Base-by-base conservation (phyloP, 83 land plant genomes). In the Diphasiastrum complanatum region DNA sequence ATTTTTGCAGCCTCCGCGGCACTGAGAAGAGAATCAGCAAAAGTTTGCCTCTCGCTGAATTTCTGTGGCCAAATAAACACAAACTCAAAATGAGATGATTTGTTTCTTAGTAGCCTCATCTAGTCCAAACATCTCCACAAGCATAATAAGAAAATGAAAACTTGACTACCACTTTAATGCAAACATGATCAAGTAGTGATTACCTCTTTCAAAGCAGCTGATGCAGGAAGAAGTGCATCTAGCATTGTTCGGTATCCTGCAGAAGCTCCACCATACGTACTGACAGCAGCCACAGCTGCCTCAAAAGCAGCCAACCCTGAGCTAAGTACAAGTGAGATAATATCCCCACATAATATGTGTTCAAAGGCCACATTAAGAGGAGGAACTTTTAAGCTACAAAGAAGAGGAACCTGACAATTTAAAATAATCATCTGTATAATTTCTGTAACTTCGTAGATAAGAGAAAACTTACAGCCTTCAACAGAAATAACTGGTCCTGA, bases 181-280 rank as follows among this genome's bases (percentile, higher is more conserved):
- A 47, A n/a, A 45, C 18, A 12, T 2, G 18, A 14, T 20, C 11
- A 63, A 20, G 6, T 41, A 50, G 16, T 28, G 45, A 61, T 24
- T 60, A 86, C 99, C 86, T 89, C 89, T 60, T 78, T 51, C 31
- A 93, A 72, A 63, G 73, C 71, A 0, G 47, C 45, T 0, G 78
- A 64, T 12, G 96, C 99, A 59, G 99, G 99, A 70, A 93, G 75
- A 2, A 93, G 79, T 28, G 99, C 99, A 75, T 93, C 99, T 36
- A 93, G 75, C 76, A 93, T 52, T 58, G 99, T 93, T 20, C 99
- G 81, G 53, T 81, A 82, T 6, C 99, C 99, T 14, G 83, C 84
- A 4, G 57, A 68, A 46, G 99, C 99, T 33, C 99, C 99, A 26
- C 96, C 99, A 70, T 93, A 93, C 56, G 79, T 93, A 33, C 96